Evolutionary conservation across 148 eudicot species (phyloP), one percentile per base, ranked within the genome.

Genomic region (Chenopodium berlandieri): DNA sequence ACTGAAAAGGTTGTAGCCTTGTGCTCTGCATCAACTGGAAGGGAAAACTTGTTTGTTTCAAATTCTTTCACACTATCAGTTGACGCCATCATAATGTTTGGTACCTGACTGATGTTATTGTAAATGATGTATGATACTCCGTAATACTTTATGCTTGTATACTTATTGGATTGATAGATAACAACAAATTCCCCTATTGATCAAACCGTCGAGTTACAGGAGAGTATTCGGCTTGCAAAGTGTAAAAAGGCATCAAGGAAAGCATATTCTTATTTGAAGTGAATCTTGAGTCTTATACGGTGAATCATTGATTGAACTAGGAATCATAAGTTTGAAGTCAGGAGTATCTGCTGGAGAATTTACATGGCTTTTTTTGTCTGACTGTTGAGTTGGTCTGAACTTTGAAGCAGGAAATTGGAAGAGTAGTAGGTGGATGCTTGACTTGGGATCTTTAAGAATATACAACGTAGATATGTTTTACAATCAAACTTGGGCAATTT

Each of bases 21-120:
- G 85, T 90, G 85, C 54, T 93, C 94, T 13, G 90, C 84, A 82
- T 95, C 99, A 9, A 91, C 94, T 0, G 95, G 91, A 16, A 88
- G 78, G 1, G 85, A 68, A 64, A 91, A 91, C 31, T 84, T 85
- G 23, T 48, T 69, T 25, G 72, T 23, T 7, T 48, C 79, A 7
- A 81, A 19, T 44, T 65, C 22, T 5, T 50, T 48, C 83, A 54
- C 20, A 11, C 1, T 62, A 78, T 62, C 25, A 27, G 30, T 63
- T 62, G 78, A 73, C 47, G 62, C 78, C 72, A 72, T 72, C 10
- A 25, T 11, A 30, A 34, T 32, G 31, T n/a, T 22, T 62, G 25
- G 23, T 62, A 62, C 25, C 10, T 22, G 7, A 22, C 16, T 16
- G 60, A 13, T 54, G 60, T 11, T 48, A 10, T 10, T 56, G 62